phyloP scores from a whole-genome alignment of 768 basidiomycete genomes.

The Hygrocybe coccinea region DNA sequence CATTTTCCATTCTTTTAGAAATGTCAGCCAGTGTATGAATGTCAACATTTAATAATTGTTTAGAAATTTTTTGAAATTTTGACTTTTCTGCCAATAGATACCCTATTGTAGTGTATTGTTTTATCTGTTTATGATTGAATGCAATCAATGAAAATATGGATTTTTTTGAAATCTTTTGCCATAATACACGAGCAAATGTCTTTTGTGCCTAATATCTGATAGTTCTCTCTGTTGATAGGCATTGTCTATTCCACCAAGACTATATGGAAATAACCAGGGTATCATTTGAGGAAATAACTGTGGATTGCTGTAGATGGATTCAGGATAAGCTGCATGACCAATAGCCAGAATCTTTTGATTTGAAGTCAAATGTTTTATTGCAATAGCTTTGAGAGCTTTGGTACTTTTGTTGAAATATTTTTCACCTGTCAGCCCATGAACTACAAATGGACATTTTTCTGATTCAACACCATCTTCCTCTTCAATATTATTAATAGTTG shows the following conservation, averaged over 20 bases:
- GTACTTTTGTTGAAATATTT: conserved; percentile 9
- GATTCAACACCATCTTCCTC: conserved; percentile 18
- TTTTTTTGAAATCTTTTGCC: conserved; percentile 29
- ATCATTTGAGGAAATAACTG: conserved; percentile 28
- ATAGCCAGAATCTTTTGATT: conserved; percentile 17
- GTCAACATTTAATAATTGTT: conserved; percentile 19
- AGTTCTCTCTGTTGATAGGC: not conserved
- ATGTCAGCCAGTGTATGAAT: conserved; percentile 11
- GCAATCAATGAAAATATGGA: conserved; percentile 23
- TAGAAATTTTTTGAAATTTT: conserved; percentile 23
- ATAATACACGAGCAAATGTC: conserved; percentile 21
- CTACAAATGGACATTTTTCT: conserved; percentile 25
- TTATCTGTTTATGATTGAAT: conserved; percentile 31
- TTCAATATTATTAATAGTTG: conserved; percentile 14
- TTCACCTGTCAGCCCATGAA: conserved; percentile 24
- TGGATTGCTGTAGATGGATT: conserved; percentile 23
- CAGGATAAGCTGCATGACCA: conserved; percentile 14
- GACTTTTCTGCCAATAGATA: conserved; percentile 24
- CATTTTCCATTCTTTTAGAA: not conserved
- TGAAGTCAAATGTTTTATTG: conserved; percentile 13
- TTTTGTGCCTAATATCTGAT: conserved; percentile 22
- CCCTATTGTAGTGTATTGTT: conserved; percentile 18
- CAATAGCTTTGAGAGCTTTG: conserved; percentile 14
- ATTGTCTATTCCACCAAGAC: conserved; percentile 27
- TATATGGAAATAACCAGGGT: conserved; percentile 40